These are phyloP conservation scores for Przewalskia tangutica DNA, from an alignment of 257 asterid genomes.

Conservation along the genomic window DNA sequence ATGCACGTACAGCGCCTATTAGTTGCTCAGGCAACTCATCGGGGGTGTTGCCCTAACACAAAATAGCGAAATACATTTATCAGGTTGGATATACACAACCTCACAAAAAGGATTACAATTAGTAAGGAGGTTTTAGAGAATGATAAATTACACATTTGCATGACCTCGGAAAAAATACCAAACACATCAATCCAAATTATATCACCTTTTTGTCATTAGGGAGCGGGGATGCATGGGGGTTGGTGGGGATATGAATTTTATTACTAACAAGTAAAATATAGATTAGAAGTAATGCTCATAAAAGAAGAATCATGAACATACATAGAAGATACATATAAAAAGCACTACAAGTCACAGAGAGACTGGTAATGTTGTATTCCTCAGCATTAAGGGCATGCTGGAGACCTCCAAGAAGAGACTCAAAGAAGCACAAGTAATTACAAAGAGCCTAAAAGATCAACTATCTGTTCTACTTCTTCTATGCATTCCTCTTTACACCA, in stretches of 20 bases:
- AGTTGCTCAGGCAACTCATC: conserved; percentile 45
- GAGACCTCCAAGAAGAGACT: too few relatives aligned
- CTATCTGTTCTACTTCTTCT: too few relatives aligned
- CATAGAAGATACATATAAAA: not conserved
- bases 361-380: too few relatives aligned
- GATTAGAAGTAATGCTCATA: not conserved
- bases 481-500: too few relatives aligned
- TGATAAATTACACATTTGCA: not conserved
- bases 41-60: conserved; percentile 21
- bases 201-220: not conserved
- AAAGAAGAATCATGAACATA: not conserved
- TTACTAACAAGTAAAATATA: not conserved
- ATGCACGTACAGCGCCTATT: conserved; percentile 39
- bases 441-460: too few relatives aligned
- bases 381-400: too few relatives aligned
- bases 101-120: not conserved
- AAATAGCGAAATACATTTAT: not conserved
- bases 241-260: not conserved
- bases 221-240: not conserved
- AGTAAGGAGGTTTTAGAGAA: not conserved
- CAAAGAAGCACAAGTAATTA: too few relatives aligned
- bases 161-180: not conserved
- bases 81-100: not conserved
- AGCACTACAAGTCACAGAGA: not conserved
- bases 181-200: not conserved